Evolutionary conservation across 2,329 filamentous ascomycete species (phyloP), one percentile per base, ranked within the genome.

Genomic region (Pseudogymnoascus sp.): DNA sequence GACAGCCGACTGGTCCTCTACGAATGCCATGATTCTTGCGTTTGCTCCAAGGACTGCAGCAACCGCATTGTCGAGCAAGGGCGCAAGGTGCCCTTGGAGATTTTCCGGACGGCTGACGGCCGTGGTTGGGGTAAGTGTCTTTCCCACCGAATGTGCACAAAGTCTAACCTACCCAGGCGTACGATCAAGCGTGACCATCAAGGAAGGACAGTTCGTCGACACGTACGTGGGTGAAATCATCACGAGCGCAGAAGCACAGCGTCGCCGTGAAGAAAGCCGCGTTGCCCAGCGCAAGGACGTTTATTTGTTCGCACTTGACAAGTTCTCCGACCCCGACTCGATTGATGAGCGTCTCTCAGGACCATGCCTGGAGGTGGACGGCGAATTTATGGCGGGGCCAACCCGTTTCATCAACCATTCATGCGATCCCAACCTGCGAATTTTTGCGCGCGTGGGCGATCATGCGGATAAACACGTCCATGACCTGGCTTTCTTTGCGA

Each of bases 361-460:
- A 0, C 76, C 80, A 5, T 38, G 33, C 14, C 79, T 84, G 14
- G 84, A 86, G 66, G 81, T 86, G 0, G 85, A 87, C 63, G 91
- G 91, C 10, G 87, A 92, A 72, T 89, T 88, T 72, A 85, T 87
- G 78, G 89, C 90, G 0, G 89, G 89, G 0, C 88, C 89, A 0
- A 90, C 89, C 0, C 83, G 90, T 2, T 94, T 93, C 73, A 89
- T 93, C 72, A 94, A 94, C 69, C 90, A 94, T 72, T 89, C 84
- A 1, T 93, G 90, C 72, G 83, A 90, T 4, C 90, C 90, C 0
- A 93, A 92, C 69, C 81, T 91, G 70, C 80, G 88, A 12, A 90
- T 92, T 64, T 93, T 92, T 73, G 89, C 88, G 0, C 84, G 91
- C 0, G 88, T 90, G 1, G 89, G 88, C 60, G 90, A 92, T 69